phyloP scores from a whole-genome alignment of 306 rosid genomes.

The Hylodesmum podocarpum region DNA sequence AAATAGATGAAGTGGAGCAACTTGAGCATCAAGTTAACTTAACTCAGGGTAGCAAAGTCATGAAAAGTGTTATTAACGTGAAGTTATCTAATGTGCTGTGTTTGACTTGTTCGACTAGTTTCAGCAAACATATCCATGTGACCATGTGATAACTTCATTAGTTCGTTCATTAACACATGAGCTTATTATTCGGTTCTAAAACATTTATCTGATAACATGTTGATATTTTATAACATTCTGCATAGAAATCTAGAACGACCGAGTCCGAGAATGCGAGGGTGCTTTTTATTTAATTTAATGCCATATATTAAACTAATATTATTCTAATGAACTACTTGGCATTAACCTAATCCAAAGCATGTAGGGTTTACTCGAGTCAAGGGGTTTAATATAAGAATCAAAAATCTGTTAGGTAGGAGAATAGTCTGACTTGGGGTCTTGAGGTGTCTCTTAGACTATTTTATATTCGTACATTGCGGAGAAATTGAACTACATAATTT shows the following conservation, averaged over 20 bases:
- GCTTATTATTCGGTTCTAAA: slow-evolving; percentile 6
- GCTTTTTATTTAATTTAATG: slow-evolving; percentile 15
- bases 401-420: slow-evolving; percentile 40
- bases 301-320: neutral
- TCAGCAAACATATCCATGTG: slow-evolving; percentile 40
- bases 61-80: neutral
- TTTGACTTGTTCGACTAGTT: slow-evolving; percentile 23
- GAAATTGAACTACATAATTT: neutral
- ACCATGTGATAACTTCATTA: slow-evolving; percentile 36
- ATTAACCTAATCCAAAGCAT: slow-evolving; percentile 22
- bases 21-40: slow-evolving; percentile 22
- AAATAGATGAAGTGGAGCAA: neutral
- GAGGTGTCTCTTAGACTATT: slow-evolving; percentile 5
- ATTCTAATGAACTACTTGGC: slow-evolving; percentile 10
- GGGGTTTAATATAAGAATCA: slow-evolving; percentile 20
- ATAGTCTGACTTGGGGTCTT: slow-evolving; percentile 40
- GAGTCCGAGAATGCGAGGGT: slow-evolving; percentile 24
- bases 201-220: slow-evolving; percentile 28
- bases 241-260: slow-evolving; percentile 36
- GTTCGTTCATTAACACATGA: neutral
- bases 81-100: neutral
- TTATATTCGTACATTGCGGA: neutral
- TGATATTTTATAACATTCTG: slow-evolving; percentile 23
- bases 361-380: slow-evolving; percentile 39
- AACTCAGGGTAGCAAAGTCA: neutral